Evolutionary conservation across 2,329 filamentous ascomycete species (phyloP).

Genomic region (Helminthosporium solani): DNA sequence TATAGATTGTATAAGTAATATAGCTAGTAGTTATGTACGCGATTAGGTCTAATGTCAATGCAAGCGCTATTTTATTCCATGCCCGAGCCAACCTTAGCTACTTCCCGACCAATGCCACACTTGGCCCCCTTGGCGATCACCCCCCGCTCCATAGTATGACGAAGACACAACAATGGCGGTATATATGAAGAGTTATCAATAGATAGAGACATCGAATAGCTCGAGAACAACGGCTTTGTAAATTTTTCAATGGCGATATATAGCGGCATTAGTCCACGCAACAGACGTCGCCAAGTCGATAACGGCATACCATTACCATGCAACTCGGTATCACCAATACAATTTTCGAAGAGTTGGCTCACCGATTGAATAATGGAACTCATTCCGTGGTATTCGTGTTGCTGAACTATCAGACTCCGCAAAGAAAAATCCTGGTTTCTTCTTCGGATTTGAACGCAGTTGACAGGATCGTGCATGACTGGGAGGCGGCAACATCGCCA

Average conservation of each 20-base stretch:
- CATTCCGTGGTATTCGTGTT: not conserved
- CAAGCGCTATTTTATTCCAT: no score
- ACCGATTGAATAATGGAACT: conserved; percentile 44
- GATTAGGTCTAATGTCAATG: no score
- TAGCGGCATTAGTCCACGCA: conserved; percentile 52
- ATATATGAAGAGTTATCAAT: conserved; percentile 53
- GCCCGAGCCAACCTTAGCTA: no score
- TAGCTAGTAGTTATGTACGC: no score
- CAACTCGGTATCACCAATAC: conserved; percentile 36
- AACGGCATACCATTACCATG: conserved; percentile 33
- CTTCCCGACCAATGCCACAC: not conserved
- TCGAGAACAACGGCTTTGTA: conserved; percentile 48
- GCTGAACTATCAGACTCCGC: not conserved
- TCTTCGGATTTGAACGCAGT: not conserved
- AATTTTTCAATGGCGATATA: conserved; percentile 55
- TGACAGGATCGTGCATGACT: not conserved
- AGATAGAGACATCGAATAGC: conserved; percentile 48
- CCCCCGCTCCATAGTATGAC: conserved; percentile 47
- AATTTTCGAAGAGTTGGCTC: conserved; percentile 31
- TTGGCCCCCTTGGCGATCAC: conserved; percentile 3
- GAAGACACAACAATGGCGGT: conserved; percentile 51
- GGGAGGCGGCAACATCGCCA: not conserved
- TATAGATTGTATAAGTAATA: no score
- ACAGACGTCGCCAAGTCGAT: conserved; percentile 51
- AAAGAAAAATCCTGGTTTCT: not conserved